These are phyloP conservation scores for Eimeria acervulina DNA, from an alignment of 169 alveolate species.

Conservation along the genomic window DNA sequence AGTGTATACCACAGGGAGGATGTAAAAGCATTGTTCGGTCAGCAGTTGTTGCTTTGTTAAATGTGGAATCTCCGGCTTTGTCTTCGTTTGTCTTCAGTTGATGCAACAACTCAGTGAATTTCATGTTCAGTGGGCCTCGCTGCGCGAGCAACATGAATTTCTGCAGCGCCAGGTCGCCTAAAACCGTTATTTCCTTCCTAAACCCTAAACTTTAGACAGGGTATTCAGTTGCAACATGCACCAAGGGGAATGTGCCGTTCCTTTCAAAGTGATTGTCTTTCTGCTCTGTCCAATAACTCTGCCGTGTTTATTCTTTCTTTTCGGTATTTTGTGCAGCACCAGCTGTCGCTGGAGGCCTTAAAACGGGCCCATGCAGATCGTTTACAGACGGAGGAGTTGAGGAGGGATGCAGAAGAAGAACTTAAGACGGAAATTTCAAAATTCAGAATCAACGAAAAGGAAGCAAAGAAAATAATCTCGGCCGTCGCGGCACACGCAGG, in stretches of 20 bases:
- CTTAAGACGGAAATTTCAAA: neutral
- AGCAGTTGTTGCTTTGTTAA: no score
- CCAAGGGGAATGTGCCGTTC: no score
- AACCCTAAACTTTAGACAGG: neutral
- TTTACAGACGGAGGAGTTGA: neutral
- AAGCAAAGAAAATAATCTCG: neutral
- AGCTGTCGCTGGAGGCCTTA: neutral
- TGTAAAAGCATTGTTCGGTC: no score
- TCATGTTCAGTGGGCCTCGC: neutral
- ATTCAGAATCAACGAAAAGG: neutral
- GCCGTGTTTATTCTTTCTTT: neutral
- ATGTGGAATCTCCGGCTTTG: no score
- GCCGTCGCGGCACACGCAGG: neutral
- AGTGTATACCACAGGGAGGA: no score
- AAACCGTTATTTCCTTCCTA: neutral
- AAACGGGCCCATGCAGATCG: neutral
- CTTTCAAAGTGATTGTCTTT: no score
- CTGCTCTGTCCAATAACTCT: no score
- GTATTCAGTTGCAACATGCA: no score
- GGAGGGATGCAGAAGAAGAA: neutral
- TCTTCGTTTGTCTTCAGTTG: neutral
- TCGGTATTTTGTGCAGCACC: neutral
- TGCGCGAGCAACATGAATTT: constrained; percentile 7
- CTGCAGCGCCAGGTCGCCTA: neutral
- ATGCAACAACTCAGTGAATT: constrained; percentile 1